phyloP scores from a whole-genome alignment of 495 filamentous ascomycete genomes.

The Achaetomiella virescens region DNA sequence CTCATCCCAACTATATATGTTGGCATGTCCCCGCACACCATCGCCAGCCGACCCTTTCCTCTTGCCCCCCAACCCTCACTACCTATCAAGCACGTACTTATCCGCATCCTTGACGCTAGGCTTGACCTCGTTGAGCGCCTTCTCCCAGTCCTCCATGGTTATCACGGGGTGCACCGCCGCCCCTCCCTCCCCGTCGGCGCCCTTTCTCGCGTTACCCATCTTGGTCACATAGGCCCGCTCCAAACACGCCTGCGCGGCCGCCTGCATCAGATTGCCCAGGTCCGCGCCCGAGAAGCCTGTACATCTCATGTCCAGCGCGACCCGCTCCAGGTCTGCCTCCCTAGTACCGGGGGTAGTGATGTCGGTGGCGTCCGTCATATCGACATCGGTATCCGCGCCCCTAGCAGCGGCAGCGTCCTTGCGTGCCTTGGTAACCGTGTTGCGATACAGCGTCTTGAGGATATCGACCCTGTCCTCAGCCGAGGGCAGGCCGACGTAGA shows the following conservation, averaged over 20 bases:
- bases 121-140: slow-evolving; percentile 62
- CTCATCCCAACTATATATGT: no score
- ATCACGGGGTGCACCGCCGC: slow-evolving; percentile 39
- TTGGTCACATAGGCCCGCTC: slow-evolving; percentile 43
- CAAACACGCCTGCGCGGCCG: slow-evolving; percentile 72
- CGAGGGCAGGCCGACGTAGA: slow-evolving; percentile 85
- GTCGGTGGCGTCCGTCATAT: not conserved
- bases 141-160: slow-evolving; percentile 67
- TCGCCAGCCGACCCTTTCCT: not conserved
- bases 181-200: slow-evolving; percentile 3
- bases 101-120: slow-evolving; percentile 67
- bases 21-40: no score
- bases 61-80: not conserved
- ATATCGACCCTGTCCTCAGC: slow-evolving; percentile 79
- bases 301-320: slow-evolving; percentile 64
- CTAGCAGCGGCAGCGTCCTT: slow-evolving; percentile 30
- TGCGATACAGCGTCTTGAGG: slow-evolving; percentile 65
- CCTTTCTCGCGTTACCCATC: slow-evolving; percentile 12
- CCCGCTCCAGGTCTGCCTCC: slow-evolving; percentile 42
- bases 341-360: not conserved
- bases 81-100: slow-evolving; percentile 17
- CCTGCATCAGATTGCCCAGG: slow-evolving; percentile 66
- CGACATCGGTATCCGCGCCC: not conserved
- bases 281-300: slow-evolving; percentile 90
- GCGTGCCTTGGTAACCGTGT: slow-evolving; percentile 45